Evolutionary conservation across 306 rosid genomes (phyloP).

Genomic region (Cucumis sativus): DNA sequence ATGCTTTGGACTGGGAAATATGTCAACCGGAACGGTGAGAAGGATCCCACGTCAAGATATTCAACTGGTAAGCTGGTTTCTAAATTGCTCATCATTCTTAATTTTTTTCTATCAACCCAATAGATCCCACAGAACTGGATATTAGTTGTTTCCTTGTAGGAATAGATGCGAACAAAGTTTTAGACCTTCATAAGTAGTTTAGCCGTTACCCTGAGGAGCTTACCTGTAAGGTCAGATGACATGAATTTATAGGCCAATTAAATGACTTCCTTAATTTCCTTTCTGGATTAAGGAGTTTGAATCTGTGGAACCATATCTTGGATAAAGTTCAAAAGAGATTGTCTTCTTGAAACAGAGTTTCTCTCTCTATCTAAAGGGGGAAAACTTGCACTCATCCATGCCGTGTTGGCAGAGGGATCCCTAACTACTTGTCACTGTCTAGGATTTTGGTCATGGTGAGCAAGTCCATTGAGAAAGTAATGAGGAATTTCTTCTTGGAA

Average conservation of each 20-base stretch:
- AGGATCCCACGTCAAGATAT: slow-evolving; percentile 76
- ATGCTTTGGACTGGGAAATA: slow-evolving; percentile 15
- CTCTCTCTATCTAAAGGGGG: not conserved
- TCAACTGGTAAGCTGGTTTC: slow-evolving; percentile 55
- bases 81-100: not conserved
- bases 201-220: not conserved
- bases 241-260: not conserved
- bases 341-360: not conserved
- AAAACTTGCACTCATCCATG: not conserved
- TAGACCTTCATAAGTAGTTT: not conserved
- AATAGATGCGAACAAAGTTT: not conserved
- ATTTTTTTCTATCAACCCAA: not conserved
- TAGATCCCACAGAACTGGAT: not conserved
- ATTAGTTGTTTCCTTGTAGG: not conserved
- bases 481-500: not conserved
- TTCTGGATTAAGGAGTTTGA: not conserved
- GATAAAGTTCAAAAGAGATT: not conserved
- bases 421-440: not conserved
- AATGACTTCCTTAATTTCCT: not conserved
- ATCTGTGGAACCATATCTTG: not conserved
- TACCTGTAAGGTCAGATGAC: not conserved
- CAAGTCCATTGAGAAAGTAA: not conserved
- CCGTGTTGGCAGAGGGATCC: not conserved
- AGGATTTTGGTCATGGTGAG: not conserved
- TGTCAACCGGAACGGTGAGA: slow-evolving; percentile 74